Percentiles rank a stretch among this genome's conserved stretches.
Evolutionary conservation across 2,329 filamentous ascomycete genomes (phyloP).

Genomic region (Venturia oleaginea): DNA sequence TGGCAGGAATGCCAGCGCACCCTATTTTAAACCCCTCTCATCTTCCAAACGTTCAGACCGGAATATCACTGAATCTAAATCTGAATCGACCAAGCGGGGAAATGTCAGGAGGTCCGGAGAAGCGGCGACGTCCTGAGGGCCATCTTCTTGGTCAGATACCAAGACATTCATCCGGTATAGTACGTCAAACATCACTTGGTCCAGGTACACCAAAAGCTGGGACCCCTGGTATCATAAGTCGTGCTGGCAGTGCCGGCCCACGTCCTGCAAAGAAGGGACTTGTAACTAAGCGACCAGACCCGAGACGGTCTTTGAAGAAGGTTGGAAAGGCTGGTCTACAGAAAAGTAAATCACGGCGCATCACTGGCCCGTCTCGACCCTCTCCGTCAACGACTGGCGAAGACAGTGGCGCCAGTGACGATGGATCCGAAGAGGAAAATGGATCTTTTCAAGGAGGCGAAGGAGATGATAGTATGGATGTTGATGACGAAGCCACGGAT

Average conservation of each 20-base stretch:
- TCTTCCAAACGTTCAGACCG: conserved; percentile 17
- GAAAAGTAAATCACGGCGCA: conserved; percentile 28
- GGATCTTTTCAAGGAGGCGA: conserved; percentile 29
- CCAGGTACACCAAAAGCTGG: conserved; percentile 55
- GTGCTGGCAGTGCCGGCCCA: conserved; percentile 53
- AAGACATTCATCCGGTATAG: conserved; percentile 43
- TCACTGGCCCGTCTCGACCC: conserved; percentile 27
- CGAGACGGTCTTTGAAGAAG: conserved; percentile 6
- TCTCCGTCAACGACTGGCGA: conserved; percentile 36
- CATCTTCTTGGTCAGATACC: conserved; percentile 44
- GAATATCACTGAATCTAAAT: conserved; percentile 23
- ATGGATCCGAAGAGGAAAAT: conserved; percentile 38
- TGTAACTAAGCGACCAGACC: conserved; percentile 1
- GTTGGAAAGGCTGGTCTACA: conserved; percentile 25
- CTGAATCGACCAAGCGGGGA: conserved; percentile 43
- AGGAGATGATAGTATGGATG: conserved; percentile 44
- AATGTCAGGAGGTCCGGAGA: conserved; percentile 45
- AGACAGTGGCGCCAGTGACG: conserved; percentile 40
- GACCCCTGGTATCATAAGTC: conserved; percentile 41
- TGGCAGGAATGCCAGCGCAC: conserved; percentile 17
- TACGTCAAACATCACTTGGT: conserved; percentile 50
- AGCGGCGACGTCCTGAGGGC: conserved; percentile 48
- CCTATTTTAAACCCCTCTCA: conserved; percentile 18
- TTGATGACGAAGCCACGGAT: conserved; percentile 66
- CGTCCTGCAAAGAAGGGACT: conserved; percentile 25